phyloP scores from a whole-genome alignment of 305 asterid genomes.

The Withania somnifera region DNA sequence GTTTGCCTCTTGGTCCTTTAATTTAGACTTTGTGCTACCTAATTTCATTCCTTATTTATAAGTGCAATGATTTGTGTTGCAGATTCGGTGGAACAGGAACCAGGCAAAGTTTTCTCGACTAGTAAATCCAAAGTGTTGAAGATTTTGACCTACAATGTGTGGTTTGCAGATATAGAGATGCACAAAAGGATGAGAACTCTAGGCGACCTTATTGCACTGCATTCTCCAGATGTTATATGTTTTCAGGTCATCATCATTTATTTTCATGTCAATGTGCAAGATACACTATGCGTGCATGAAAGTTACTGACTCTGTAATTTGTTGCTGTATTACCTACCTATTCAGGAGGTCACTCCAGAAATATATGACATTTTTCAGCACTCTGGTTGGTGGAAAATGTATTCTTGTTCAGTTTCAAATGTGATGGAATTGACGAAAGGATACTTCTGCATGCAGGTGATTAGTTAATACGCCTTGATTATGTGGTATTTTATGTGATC shows the following conservation, averaged over 20 bases:
- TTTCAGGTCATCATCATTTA: constrained; percentile 54
- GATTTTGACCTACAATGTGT: constrained; percentile 73
- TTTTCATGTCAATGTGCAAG: background rate
- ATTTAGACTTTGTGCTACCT: background rate
- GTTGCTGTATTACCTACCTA: background rate
- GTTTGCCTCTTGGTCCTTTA: background rate
- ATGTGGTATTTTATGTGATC: background rate
- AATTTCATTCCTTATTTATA: background rate
- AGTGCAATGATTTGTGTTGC: background rate
- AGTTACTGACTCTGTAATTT: background rate
- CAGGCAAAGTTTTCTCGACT: constrained; percentile 18
- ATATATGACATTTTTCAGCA: constrained; percentile 47
- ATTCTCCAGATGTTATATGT: constrained; percentile 78
- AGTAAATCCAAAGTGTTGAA: constrained; percentile 35
- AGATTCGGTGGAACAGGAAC: constrained; percentile 11
- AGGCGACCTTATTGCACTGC: constrained; percentile 60
- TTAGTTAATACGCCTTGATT: background rate
- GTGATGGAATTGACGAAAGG: constrained; percentile 24
- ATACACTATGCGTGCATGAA: background rate
- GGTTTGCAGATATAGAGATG: constrained; percentile 94
- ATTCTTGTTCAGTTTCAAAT: constrained; percentile 54
- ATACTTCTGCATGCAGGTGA: constrained; percentile 92
- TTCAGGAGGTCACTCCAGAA: constrained; percentile 86
- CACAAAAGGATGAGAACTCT: constrained; percentile 60
- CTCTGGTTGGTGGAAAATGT: constrained; percentile 81